Percentiles rank a stretch among this genome's conserved stretches.
These are phyloP conservation scores for Candida sithepensis DNA, from an alignment of 805 yeast genomes.

Conservation along the genomic window DNA sequence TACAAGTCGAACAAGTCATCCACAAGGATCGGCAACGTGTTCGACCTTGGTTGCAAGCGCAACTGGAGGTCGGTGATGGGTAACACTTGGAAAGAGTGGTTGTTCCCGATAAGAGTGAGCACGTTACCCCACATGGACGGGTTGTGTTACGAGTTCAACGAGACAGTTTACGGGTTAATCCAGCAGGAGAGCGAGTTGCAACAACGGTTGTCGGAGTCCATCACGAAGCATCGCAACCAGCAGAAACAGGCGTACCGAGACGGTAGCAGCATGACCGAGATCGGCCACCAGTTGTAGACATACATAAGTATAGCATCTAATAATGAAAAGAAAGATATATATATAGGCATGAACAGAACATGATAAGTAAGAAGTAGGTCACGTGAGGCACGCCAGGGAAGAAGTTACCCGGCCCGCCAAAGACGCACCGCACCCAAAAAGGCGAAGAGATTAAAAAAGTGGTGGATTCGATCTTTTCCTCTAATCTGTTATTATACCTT, in stretches of 20 bases:
- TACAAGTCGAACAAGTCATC: conserved; percentile 40
- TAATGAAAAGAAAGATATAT: no score
- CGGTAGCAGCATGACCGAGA: not conserved
- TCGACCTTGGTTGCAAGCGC: conserved; percentile 59
- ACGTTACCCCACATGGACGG: conserved; percentile 37
- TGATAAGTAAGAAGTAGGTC: no score
- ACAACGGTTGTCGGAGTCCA: conserved; percentile 40
- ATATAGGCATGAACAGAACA: no score
- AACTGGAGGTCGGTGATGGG: conserved; percentile 84
- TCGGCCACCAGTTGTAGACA: not conserved
- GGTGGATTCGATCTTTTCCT: no score
- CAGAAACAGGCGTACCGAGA: conserved; percentile 16
- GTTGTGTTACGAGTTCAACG: conserved; percentile 46
- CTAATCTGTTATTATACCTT: no score
- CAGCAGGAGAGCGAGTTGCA: conserved; percentile 42
- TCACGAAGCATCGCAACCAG: conserved; percentile 24
- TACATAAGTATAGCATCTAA: no score
- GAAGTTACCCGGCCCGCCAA: not conserved
- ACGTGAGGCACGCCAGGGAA: no score
- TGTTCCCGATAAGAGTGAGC: conserved; percentile 47
- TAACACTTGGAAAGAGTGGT: conserved; percentile 57
- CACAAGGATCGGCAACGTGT: conserved; percentile 58
- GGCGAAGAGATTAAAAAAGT: no score
- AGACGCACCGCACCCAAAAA: no score
- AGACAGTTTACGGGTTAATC: conserved; percentile 38